phyloP scores from a whole-genome alignment of 768 basidiomycete species.

The Mrakia gelida region DNA sequence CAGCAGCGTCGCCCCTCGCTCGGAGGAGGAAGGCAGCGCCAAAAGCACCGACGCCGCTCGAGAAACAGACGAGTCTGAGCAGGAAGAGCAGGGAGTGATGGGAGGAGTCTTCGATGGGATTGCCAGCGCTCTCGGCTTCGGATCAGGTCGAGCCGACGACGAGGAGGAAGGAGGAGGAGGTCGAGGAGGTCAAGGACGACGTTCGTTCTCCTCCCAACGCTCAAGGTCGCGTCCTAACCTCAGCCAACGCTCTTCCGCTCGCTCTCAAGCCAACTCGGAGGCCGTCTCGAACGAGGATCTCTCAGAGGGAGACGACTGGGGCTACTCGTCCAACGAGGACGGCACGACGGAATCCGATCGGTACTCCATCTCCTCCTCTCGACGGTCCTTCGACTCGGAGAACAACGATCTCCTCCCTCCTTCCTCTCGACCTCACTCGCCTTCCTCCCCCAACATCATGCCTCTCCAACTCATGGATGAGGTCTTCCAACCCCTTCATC shows the following conservation, averaged over 20 bases:
- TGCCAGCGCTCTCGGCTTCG: slow-evolving; percentile 38
- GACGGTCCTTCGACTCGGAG: slow-evolving; percentile 33
- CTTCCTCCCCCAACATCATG: slow-evolving; percentile 33
- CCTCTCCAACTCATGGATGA: slow-evolving; percentile 25
- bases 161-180: slow-evolving; percentile 38
- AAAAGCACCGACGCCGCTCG: slow-evolving; percentile 34
- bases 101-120: slow-evolving; percentile 34
- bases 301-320: slow-evolving; percentile 61
- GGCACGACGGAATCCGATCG: slow-evolving; percentile 50
- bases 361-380: slow-evolving; percentile 28
- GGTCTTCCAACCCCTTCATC: slow-evolving; percentile 13
- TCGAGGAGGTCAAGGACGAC: slow-evolving; percentile 27
- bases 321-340: slow-evolving; percentile 82
- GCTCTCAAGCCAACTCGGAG: slow-evolving; percentile 34
- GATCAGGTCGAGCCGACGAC: slow-evolving; percentile 38
- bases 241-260: slow-evolving; percentile 19
- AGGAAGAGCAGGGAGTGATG: slow-evolving; percentile 38
- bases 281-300: slow-evolving; percentile 30
- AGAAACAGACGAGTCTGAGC: slow-evolving; percentile 37
- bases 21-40: slow-evolving; percentile 40
- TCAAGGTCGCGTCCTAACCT: slow-evolving; percentile 34
- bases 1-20: neutral
- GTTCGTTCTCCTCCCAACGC: slow-evolving; percentile 33
- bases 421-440: slow-evolving; percentile 43
- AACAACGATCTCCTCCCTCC: slow-evolving; percentile 44